Conservation (phyloP, 2,329 filamentous ascomycete genomes). For the Pseudogymnoascus sp. region DNA sequence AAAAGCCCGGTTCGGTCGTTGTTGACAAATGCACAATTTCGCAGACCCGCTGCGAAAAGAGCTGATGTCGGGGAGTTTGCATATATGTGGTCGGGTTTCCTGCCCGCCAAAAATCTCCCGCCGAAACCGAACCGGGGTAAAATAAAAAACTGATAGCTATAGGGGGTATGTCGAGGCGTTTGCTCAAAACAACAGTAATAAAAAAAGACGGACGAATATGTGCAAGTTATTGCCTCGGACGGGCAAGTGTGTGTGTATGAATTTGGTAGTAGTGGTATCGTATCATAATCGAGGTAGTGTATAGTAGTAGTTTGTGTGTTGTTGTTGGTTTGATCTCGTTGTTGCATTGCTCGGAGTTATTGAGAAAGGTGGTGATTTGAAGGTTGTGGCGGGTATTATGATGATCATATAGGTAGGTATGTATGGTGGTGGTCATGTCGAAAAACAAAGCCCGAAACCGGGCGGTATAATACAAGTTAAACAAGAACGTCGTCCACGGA, state of each 20-base stretch:
- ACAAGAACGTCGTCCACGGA: background rate
- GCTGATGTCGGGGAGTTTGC: background rate
- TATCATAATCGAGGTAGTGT: too few relatives aligned
- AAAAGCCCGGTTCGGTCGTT: background rate
- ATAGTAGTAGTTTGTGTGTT: background rate
- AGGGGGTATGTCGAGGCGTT: background rate
- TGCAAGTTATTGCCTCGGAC: background rate
- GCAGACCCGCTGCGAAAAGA: background rate
- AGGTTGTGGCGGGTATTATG: background rate
- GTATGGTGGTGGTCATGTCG: background rate
- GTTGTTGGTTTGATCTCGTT: background rate
- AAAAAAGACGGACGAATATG: background rate
- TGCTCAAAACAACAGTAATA: background rate
- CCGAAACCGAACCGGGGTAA: background rate
- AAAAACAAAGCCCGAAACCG: background rate
- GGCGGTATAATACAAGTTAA: constrained; percentile 1
- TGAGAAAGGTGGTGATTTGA: background rate
- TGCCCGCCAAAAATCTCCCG: background rate
- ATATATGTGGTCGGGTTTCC: background rate
- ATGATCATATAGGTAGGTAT: background rate
- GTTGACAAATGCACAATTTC: background rate
- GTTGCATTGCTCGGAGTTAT: background rate
- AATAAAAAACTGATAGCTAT: constrained; percentile 1
- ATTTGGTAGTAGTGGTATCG: background rate
- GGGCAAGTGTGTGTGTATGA: background rate